Base-by-base conservation (phyloP, 2,329 filamentous ascomycete genomes). In the Colletotrichum aenigma region DNA sequence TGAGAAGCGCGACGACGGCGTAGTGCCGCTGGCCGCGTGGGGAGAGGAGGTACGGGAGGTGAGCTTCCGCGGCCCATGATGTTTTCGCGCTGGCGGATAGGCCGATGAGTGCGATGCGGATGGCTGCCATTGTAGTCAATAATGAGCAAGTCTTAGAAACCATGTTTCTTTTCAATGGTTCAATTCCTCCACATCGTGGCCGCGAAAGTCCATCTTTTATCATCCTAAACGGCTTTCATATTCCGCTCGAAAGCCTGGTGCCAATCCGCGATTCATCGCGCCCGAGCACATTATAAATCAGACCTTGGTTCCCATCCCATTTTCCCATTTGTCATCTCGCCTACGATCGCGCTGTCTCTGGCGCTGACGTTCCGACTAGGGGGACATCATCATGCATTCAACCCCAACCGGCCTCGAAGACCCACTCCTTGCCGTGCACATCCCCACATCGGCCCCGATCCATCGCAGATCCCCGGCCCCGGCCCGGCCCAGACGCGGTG, bases 11-110 rank as follows among this genome's bases (percentile, higher is more conserved):
- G 3, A 88, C 85, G 66, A 91, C 88, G 26, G 84, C 70, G 76
- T 87, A 91, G 16, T 86, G 83, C 2, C 83, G 76, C 16, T 84
- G 84, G 12, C 87, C 86, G 7, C 81, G 83, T 0, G 86, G 82
- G 0, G 89, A 89, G 32, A 87, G 81, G 4, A 93, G 88, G 80
- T 92, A 93, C 0, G 92, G 90, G 0, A 93, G 86, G 78, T 93
- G 92, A 5, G 88, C 90, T 32, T 80, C 78, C 43, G 84, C 85
- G 3, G 90, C 91, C 91, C 91, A 93, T 0, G 87, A 87, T 5
- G 86, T 87, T 52, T 85, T 85, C 67, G 89, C 88, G 3, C 85
- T 84, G 71, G 88, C 83, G 3, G 89, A 92, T 70, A 93, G 89
- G 62, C 91, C 91, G 74, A 92, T 85, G 18, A 93, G 84, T 32